A percentile compares a stretch with the other conserved stretches of the same genome.
Evolutionary conservation across 2,329 filamentous ascomycete genomes (phyloP).

Genomic region (Pyrenophora seminiperda): DNA sequence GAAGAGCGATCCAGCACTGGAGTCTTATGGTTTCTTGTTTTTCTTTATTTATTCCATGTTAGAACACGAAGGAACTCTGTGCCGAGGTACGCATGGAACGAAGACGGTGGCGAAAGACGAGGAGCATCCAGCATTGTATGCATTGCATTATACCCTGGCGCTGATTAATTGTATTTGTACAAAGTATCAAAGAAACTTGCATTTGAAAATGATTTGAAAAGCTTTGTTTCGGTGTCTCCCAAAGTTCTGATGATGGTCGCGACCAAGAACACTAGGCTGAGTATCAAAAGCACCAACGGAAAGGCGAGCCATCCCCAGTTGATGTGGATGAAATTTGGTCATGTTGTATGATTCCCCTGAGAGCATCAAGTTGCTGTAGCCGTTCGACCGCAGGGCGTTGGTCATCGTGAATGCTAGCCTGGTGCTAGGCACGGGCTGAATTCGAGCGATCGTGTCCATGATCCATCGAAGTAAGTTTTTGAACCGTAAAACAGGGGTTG

Average conservation of each 20-base stretch:
- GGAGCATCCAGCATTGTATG: neutral
- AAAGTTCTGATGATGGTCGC: slow-evolving; percentile 32
- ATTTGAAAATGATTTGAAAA: slow-evolving; percentile 30
- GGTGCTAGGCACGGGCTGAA: neutral
- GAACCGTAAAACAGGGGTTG: no score
- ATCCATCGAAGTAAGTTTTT: no score
- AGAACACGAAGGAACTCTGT: no score
- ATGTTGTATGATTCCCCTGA: slow-evolving; percentile 14
- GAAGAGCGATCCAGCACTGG: no score
- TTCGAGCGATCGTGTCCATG: no score
- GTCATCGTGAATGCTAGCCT: neutral
- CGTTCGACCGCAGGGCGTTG: slow-evolving; percentile 22
- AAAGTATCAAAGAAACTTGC: no score
- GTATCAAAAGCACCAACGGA: slow-evolving; percentile 26
- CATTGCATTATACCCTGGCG: no score
- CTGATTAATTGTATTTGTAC: no score
- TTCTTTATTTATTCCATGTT: no score
- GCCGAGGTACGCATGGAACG: no score
- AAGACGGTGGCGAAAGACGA: no score
- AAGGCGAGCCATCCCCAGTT: slow-evolving; percentile 36
- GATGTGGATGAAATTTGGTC: slow-evolving; percentile 18
- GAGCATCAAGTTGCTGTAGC: slow-evolving; percentile 3
- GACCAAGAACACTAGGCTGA: slow-evolving; percentile 32
- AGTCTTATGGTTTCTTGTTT: no score
- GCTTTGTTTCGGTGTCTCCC: slow-evolving; percentile 8